Evolutionary conservation across 352 stramenopile genomes (phyloP).

Genomic region (Pilasporangium apinafurcum): DNA sequence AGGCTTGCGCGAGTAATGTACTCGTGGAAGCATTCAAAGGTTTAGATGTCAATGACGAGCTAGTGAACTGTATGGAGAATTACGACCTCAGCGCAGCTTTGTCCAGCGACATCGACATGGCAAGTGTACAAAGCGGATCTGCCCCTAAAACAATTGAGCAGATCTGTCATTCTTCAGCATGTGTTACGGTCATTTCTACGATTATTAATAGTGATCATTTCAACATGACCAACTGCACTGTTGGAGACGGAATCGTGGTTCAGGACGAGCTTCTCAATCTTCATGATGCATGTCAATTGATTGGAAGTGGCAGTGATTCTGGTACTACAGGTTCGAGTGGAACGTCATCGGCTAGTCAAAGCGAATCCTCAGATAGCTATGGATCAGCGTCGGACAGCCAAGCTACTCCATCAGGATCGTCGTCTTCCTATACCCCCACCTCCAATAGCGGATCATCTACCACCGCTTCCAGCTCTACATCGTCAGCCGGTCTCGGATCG

Average conservation of each 20-base stretch:
- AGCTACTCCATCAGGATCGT: not conserved
- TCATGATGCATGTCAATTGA: conserved; percentile 26
- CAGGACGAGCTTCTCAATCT: conserved; percentile 41
- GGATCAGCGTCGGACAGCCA: not conserved
- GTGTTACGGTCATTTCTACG: conserved; percentile 31
- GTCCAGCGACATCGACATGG: conserved; percentile 34
- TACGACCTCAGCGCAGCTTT: conserved; percentile 45
- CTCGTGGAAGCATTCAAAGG: conserved; percentile 40
- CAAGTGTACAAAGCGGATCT: conserved; percentile 21
- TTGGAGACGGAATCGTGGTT: conserved; percentile 38
- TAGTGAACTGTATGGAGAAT: conserved; percentile 40
- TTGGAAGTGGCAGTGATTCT: conserved; percentile 3
- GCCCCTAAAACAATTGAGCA: conserved; percentile 25
- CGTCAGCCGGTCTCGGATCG: not conserved
- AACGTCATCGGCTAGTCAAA: not conserved
- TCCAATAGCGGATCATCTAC: not conserved
- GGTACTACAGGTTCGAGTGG: not conserved
- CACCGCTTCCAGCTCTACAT: not conserved
- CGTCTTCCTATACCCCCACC: not conserved
- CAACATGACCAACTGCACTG: conserved; percentile 45
- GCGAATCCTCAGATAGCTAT: too few relatives aligned
- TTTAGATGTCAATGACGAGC: conserved; percentile 37
- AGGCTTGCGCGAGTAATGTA: conserved; percentile 28
- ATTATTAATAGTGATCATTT: conserved; percentile 43
- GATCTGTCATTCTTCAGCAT: conserved; percentile 33